These are phyloP conservation scores for Ustilago curta DNA, from an alignment of 1,284 basidiomycete genomes.

Conservation along the genomic window DNA sequence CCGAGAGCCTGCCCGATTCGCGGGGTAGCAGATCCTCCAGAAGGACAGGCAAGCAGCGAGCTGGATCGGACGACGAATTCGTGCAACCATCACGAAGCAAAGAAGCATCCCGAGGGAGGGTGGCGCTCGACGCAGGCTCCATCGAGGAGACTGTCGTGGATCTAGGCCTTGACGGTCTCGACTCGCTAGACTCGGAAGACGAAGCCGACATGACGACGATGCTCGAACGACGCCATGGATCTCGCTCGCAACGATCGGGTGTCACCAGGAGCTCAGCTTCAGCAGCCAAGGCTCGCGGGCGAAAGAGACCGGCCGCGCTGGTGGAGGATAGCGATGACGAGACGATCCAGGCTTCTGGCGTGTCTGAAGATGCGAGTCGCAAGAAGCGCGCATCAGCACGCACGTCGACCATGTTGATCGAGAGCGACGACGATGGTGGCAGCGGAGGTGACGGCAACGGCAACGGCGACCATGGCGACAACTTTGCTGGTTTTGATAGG, in stretches of 20 bases:
- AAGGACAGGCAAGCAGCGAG: neutral
- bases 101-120: conserved; percentile 4
- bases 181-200: conserved; percentile 41
- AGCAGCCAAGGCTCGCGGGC: conserved; percentile 8
- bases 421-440: conserved; percentile 16
- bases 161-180: conserved; percentile 27
- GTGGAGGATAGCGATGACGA: conserved; percentile 37
- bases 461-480: conserved; percentile 34
- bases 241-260: conserved; percentile 11
- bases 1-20: neutral
- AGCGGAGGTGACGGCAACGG: conserved; percentile 11
- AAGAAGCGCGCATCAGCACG: conserved; percentile 3
- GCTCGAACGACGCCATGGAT: conserved; percentile 23
- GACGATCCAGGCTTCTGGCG: neutral
- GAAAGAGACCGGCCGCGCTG: conserved; percentile 20
- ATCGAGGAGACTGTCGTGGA: conserved; percentile 22
- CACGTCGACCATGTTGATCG: conserved; percentile 9
- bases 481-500: conserved; percentile 47
- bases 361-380: conserved; percentile 1
- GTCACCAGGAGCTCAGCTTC: neutral
- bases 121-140: conserved; percentile 26
- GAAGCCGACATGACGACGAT: conserved; percentile 42
- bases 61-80: conserved; percentile 13
- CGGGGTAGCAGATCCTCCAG: neutral
- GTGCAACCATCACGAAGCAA: neutral